A percentile compares a stretch with the other conserved stretches of the same genome.
Conservation (phyloP, 768 basidiomycete species). For the Russula lepida region DNA sequence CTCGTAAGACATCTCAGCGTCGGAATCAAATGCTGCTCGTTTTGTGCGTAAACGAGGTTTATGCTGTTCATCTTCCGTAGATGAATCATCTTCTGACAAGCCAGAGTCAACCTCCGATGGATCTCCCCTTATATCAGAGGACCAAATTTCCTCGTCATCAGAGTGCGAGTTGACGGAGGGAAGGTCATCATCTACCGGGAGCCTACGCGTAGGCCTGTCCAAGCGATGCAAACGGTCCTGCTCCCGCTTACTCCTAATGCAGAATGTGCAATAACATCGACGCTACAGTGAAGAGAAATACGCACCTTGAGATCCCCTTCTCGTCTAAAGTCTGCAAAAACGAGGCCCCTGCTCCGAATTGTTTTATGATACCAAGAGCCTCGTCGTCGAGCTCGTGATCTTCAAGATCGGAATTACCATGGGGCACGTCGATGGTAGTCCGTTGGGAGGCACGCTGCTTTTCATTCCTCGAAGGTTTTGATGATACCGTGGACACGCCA, state of each 20-base stretch:
- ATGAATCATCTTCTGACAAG: slow-evolving; percentile 26
- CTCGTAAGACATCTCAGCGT: slow-evolving; percentile 69
- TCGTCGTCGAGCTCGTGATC: slow-evolving; percentile 50
- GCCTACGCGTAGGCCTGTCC: slow-evolving; percentile 45
- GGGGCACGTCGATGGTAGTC: slow-evolving; percentile 55
- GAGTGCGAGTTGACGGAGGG: slow-evolving; percentile 63
- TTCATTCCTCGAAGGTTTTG: slow-evolving; percentile 32
- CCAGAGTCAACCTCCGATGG: slow-evolving; percentile 21
- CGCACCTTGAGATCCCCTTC: slow-evolving; percentile 73
- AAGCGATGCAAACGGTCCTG: slow-evolving; percentile 61
- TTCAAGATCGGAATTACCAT: slow-evolving; percentile 39
- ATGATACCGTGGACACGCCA: slow-evolving; percentile 23
- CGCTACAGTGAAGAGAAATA: slow-evolving; percentile 5
- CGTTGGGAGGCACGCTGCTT: slow-evolving; percentile 57
- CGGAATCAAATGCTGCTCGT: slow-evolving; percentile 36
- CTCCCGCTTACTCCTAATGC: slow-evolving; percentile 74
- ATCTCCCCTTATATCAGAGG: slow-evolving; percentile 35
- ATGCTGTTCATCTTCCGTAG: slow-evolving; percentile 25
- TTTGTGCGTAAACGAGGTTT: slow-evolving; percentile 20
- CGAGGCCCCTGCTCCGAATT: slow-evolving; percentile 50
- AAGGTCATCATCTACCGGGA: slow-evolving; percentile 45
- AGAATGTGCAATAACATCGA: slow-evolving; percentile 4
- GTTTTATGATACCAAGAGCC: slow-evolving; percentile 55
- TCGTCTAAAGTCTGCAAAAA: slow-evolving; percentile 71
- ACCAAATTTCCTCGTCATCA: slow-evolving; percentile 48